These are phyloP conservation scores for Solanum okadae DNA, from an alignment of 257 asterid species.

Conservation along the genomic window DNA sequence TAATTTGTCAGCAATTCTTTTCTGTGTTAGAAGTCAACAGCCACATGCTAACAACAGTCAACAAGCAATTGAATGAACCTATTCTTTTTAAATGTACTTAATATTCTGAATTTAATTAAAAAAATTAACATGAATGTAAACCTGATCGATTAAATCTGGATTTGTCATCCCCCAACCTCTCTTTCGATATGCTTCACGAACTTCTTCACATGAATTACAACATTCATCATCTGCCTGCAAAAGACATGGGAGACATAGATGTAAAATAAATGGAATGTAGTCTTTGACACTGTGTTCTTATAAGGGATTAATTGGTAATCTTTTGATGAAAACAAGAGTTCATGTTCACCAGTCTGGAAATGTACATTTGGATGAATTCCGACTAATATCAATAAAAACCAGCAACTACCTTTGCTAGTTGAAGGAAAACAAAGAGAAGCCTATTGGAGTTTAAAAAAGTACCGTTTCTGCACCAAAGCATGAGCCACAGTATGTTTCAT, in stretches of 20 bases:
- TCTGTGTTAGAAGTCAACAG: neutral
- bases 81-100: neutral
- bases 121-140: slow-evolving; percentile 10
- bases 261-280: neutral
- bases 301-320: neutral
- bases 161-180: slow-evolving; percentile 93
- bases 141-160: slow-evolving; percentile 87
- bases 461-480: slow-evolving; percentile 98
- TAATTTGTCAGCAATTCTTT: neutral
- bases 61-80: neutral
- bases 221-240: slow-evolving; percentile 85
- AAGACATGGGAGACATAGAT: neutral
- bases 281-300: neutral
- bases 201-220: slow-evolving; percentile 98
- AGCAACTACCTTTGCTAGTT: neutral
- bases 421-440: neutral
- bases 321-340: neutral
- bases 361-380: neutral
- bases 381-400: neutral
- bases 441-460: neutral
- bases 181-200: slow-evolving; percentile 91
- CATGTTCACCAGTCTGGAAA: neutral
- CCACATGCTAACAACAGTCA: neutral
- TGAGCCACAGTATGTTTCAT: slow-evolving; percentile 94
- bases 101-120: neutral